These are phyloP conservation scores for Yarrowia yakushimensis DNA, from an alignment of 805 yeast species.

Conservation along the genomic window DNA sequence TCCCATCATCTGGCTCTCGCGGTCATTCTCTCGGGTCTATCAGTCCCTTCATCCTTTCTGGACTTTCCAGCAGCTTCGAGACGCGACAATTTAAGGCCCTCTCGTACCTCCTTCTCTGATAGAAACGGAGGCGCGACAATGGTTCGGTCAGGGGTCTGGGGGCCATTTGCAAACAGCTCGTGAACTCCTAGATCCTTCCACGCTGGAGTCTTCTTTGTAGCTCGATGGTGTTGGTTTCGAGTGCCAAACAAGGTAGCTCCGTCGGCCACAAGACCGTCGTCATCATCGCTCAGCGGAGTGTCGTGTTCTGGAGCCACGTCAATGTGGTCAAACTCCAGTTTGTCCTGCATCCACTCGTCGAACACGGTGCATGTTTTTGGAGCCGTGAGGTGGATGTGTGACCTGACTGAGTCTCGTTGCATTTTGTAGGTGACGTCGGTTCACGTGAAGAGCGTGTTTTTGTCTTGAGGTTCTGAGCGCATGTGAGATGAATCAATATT, in stretches of 20 bases:
- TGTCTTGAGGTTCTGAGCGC: background rate
- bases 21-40: background rate
- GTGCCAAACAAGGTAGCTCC: slow-evolving; percentile 31
- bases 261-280: slow-evolving; percentile 33
- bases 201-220: slow-evolving; percentile 26
- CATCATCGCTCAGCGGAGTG: slow-evolving; percentile 32
- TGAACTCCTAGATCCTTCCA: slow-evolving; percentile 32
- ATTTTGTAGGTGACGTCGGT: background rate
- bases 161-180: slow-evolving; percentile 27
- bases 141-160: background rate
- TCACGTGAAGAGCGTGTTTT: background rate
- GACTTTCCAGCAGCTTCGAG: background rate
- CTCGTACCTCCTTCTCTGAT: slow-evolving; percentile 4
- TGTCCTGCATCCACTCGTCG: slow-evolving; percentile 36
- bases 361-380: slow-evolving; percentile 34
- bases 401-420: slow-evolving; percentile 36
- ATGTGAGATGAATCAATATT: background rate
- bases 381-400: slow-evolving; percentile 35
- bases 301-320: slow-evolving; percentile 30
- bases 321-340: slow-evolving; percentile 35
- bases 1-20: background rate
- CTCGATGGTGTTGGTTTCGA: slow-evolving; percentile 10
- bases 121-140: slow-evolving; percentile 16
- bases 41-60: background rate
- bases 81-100: slow-evolving; percentile 1